Evolutionary conservation across 169 alveolate genomes (phyloP), one percentile per base, ranked within the genome.

Genomic region (Babesia bigemina): DNA sequence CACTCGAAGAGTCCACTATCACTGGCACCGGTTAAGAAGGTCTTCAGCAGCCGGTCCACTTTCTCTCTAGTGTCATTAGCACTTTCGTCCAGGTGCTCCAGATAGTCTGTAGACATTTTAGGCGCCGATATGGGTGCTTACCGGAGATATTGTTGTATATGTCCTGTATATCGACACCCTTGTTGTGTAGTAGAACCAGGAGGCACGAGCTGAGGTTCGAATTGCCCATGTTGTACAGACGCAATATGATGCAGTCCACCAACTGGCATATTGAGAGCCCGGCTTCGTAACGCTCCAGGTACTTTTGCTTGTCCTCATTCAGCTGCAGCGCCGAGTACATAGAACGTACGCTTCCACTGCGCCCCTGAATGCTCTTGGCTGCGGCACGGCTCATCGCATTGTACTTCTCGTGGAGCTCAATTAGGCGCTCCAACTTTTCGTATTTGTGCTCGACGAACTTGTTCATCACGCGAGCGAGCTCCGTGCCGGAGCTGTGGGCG

Each of bases 211-310:
- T 29, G 49, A 83, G 59, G 60, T 58, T 79, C 33, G 60, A 55
- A 29, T 89, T 84, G 29, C 91, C 94, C 92, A 90, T 79, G 86
- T 86, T 91, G 57, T 78, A 86, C 69, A 91, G 73, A 0, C 94
- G 73, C 44, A 89, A 70, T 19, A 91, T 59, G 58, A 91, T 86
- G 70, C 77, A 52, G 79, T 89, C 94, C 39, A 83, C 75, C 57
- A 89, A 82, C 76, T 91, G 94, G 47, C 93, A 70, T 6, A 85
- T 78, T 59, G 90, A 91, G 21, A 88, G 90, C 9, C 95, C 95
- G 10, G 87, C 88, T 19, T 91, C 95, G 55, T 91, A 89, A 16
- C 86, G 83, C 45, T 91, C 94, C 21, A 91, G 50, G 71, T 84
- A 91, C 47, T 48, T 73, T 58, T 84, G 86, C 63, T 82, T 90